Evolutionary conservation across 768 basidiomycete genomes (phyloP), one percentile per base, ranked within the genome.

Genomic region (Pisolithus sp.): DNA sequence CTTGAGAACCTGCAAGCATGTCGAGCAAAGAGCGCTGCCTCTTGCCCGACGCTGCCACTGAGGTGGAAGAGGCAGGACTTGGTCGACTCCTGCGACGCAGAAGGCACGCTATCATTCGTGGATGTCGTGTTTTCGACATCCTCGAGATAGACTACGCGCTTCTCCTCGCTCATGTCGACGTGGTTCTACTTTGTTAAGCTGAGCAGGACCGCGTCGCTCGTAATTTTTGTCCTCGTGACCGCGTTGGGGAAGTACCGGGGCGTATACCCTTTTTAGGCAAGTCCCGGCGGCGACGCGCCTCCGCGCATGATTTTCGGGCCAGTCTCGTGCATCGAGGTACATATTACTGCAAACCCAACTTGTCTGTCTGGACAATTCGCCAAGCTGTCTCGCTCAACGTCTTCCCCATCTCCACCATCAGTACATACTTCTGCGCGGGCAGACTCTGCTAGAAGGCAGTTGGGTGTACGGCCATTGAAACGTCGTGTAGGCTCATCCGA

Each of bases 371-470:
- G 20, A 30, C 6, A 57, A 51, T 65, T 55, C 40, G 61, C 61
- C 81, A 87, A 79, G 63, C 83, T 88, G 86, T 77, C 84, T 76
- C 84, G 84, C 64, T 87, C 87, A 75, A 75, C 75, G 44, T 87
- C 86, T 15, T 88, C 88, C 2, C 86, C 86, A 0, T 89, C 86
- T 24, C 85, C 85, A 8, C 86, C 85, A 49, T 74, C 76, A 58
- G 72, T 78, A 58, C 80, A 75, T 70, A 67, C 71, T 41, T 61
- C 73, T 52, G 76, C 74, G 63, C 81, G 81, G 54, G 69, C 73
- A 54, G 82, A 84, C 54, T 54, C 66, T 36, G 59, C 59, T 37
- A 71, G 73, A 63, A 76, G 70, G 64, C 63, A 66, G n/a, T 58
- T 61, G 49, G 68, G 62, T 50, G 59, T 48, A 50, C 65, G 67